A percentile compares a stretch with the other conserved stretches of the same genome.
phyloP scores from a whole-genome alignment of 768 basidiomycete species.

The Naganishia vishniacii region DNA sequence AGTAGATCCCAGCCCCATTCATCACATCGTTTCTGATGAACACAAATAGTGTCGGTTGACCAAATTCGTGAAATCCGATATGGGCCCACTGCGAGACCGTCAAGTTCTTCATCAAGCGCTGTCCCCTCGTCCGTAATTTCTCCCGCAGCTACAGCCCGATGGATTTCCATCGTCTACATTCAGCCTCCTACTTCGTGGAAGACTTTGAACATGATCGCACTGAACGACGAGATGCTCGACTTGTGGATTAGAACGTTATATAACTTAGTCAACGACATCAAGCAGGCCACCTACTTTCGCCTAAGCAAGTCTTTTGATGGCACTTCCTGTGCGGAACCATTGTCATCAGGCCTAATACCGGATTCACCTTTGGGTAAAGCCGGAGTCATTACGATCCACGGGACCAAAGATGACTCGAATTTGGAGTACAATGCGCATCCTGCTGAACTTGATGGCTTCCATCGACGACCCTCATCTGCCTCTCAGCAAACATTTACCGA shows the following conservation, averaged over 20 bases:
- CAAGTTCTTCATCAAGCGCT: slow-evolving; percentile 55
- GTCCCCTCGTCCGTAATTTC: slow-evolving; percentile 61
- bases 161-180: slow-evolving; percentile 81
- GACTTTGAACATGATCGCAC: slow-evolving; percentile 75
- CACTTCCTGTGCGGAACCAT: not conserved
- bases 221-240: slow-evolving; percentile 59
- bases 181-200: slow-evolving; percentile 58
- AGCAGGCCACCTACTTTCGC: slow-evolving; percentile 27
- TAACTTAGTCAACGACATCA: slow-evolving; percentile 51
- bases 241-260: slow-evolving; percentile 63
- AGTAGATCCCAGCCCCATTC: slow-evolving; percentile 12
- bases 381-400: slow-evolving; percentile 17
- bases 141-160: slow-evolving; percentile 61
- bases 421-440: slow-evolving; percentile 12
- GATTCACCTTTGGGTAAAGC: slow-evolving; percentile 3
- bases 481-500: not conserved
- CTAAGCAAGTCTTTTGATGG: not conserved
- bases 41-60: slow-evolving; percentile 67
- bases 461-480: not conserved
- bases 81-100: slow-evolving; percentile 58
- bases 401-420: not conserved
- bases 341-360: not conserved
- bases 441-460: not conserved
- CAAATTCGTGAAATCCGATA: slow-evolving; percentile 79
- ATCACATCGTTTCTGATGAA: too few species aligned